Evolutionary conservation across 2,329 filamentous ascomycete genomes (phyloP).

Genomic region (Neonectria hederae): DNA sequence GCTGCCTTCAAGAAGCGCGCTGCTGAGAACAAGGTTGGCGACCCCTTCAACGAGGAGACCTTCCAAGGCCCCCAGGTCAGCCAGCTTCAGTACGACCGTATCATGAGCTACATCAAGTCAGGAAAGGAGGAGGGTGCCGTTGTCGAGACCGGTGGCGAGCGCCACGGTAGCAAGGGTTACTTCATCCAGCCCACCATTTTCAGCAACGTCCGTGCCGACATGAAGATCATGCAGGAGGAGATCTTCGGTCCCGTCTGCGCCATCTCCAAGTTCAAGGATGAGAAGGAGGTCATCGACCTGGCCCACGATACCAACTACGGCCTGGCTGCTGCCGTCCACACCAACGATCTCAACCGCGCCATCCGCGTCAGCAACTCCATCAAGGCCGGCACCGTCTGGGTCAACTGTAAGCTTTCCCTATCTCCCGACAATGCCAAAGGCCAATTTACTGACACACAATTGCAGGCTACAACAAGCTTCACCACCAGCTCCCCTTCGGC

Average conservation of each 20-base stretch:
- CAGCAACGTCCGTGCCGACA: conserved; percentile 79
- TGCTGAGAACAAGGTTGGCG: conserved; percentile 78
- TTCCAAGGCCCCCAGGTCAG: conserved; percentile 92
- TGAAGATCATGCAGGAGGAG: conserved; percentile 93
- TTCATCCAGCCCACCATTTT: conserved; percentile 95
- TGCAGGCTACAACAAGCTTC: conserved; percentile 73
- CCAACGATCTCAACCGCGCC: conserved; percentile 82
- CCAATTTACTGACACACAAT: conserved; percentile 10
- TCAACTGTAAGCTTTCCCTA: conserved; percentile 51
- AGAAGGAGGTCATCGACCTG: conserved; percentile 79
- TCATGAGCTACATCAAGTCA: conserved; percentile 83
- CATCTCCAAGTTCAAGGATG: conserved; percentile 85
- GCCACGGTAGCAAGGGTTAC: conserved; percentile 80
- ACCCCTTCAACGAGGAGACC: conserved; percentile 80
- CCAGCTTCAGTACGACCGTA: conserved; percentile 86
- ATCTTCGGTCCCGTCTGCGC: conserved; percentile 90
- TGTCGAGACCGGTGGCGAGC: conserved; percentile 63
- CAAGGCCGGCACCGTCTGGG: conserved; percentile 74
- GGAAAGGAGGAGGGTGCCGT: conserved; percentile 68
- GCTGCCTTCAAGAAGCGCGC: conserved; percentile 82
- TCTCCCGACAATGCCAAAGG: conserved; percentile 26
- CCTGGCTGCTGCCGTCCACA: conserved; percentile 85
- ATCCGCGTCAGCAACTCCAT: conserved; percentile 80
- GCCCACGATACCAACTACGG: conserved; percentile 84
- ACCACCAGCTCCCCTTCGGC: conserved; percentile 73